Evolutionary conservation across 2,329 filamentous ascomycete species (phyloP).

Genomic region (Colletotrichum sp.): DNA sequence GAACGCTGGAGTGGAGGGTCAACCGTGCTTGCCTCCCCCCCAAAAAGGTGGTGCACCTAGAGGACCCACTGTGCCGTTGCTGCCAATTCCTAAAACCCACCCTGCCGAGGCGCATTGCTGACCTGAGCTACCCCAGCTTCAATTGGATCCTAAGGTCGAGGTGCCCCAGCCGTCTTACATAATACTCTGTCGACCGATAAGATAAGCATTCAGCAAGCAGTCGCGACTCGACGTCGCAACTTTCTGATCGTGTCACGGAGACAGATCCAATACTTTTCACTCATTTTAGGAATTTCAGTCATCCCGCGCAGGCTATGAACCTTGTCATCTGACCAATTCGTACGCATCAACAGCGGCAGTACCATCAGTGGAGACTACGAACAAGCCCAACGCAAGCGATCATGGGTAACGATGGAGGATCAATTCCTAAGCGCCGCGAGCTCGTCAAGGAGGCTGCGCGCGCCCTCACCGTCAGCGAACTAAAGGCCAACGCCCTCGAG

Average conservation of each 20-base stretch:
- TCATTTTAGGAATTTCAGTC: neutral
- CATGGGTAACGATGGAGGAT: conserved; percentile 98
- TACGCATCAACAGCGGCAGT: neutral
- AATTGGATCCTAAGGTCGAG: neutral
- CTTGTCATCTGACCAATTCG: neutral
- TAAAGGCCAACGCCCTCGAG: conserved; percentile 88
- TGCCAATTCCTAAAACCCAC: neutral
- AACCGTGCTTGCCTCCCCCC: neutral
- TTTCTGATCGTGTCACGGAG: neutral
- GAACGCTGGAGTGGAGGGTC: conserved; percentile 4
- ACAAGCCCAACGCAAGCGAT: neutral
- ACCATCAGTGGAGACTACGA: neutral
- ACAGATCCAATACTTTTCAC: neutral
- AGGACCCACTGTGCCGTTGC: neutral
- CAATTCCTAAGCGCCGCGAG: conserved; percentile 93
- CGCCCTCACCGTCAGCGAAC: conserved; percentile 79
- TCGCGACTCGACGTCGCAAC: neutral
- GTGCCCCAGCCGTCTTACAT: neutral
- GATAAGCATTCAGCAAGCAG: neutral
- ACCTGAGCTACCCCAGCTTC: neutral
- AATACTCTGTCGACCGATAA: neutral
- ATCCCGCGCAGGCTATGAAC: neutral
- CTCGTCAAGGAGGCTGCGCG: conserved; percentile 94
- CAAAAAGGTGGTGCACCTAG: neutral
- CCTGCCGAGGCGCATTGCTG: neutral